These are phyloP conservation scores for Viola odorata DNA, from an alignment of 345 rosid species.

Conservation along the genomic window DNA sequence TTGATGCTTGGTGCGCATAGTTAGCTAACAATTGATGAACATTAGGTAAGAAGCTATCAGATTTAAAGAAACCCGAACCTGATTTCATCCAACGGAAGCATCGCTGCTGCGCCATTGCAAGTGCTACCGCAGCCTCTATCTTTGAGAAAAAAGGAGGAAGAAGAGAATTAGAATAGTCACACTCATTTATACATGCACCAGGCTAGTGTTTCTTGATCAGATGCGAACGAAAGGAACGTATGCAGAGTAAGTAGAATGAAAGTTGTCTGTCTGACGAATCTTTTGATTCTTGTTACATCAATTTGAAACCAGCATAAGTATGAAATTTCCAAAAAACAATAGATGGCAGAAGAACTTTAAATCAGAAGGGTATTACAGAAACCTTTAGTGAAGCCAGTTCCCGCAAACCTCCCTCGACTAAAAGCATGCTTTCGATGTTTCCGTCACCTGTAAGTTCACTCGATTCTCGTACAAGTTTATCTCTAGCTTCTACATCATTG, in stretches of 20 bases:
- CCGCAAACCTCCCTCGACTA: slow-evolving; percentile 80
- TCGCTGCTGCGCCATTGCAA: slow-evolving; percentile 68
- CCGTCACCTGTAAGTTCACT: slow-evolving; percentile 54
- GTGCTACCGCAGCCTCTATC: slow-evolving; percentile 75
- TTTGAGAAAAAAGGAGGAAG: slow-evolving; percentile 13
- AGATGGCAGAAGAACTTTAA: background rate
- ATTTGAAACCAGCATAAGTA: too few species aligned
- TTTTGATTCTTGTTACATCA: too few species aligned
- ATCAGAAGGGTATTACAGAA: slow-evolving; percentile 12
- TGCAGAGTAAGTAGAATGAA: too few species aligned
- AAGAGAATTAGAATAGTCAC: background rate
- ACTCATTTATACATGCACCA: background rate
- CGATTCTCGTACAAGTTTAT: slow-evolving; percentile 30
- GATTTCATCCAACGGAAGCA: slow-evolving; percentile 34
- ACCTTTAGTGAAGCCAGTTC: slow-evolving; percentile 86
- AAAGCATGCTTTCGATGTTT: slow-evolving; percentile 69
- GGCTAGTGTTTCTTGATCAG: background rate
- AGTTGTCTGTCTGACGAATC: too few species aligned
- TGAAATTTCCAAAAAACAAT: background rate
- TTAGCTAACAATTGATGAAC: too few species aligned
- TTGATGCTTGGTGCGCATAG: too few species aligned
- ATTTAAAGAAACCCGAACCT: slow-evolving; percentile 17
- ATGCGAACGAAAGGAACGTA: too few species aligned
- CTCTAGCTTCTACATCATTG: slow-evolving; percentile 38
- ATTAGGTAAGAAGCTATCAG: too few species aligned